These are phyloP conservation scores for Laguncularia racemosa DNA, from an alignment of 345 rosid species.

Conservation along the genomic window DNA sequence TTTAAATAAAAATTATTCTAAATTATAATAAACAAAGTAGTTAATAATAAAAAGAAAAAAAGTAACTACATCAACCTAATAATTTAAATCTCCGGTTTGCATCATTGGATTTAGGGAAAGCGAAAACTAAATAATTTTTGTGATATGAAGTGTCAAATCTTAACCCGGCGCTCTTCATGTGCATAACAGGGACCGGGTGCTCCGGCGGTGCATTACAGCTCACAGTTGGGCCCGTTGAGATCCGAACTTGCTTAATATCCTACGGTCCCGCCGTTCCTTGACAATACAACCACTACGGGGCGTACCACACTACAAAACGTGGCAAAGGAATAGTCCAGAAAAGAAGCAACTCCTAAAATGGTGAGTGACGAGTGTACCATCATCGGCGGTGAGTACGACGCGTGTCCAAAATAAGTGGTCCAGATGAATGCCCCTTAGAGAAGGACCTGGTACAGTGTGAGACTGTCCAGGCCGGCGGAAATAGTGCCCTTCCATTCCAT, in stretches of 20 bases:
- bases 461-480: background rate
- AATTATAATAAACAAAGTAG: no score
- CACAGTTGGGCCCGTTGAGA: slow-evolving; percentile 13
- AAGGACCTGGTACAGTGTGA: slow-evolving; percentile 4
- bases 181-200: background rate
- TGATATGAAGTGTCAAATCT: background rate
- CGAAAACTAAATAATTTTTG: no score
- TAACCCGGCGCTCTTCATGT: slow-evolving; percentile 10
- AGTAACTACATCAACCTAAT: no score
- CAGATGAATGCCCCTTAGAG: slow-evolving; percentile 2
- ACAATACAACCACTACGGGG: background rate
- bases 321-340: no score
- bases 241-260: slow-evolving; percentile 1
- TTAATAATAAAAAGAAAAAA: no score
- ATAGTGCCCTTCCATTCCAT: slow-evolving; percentile 7
- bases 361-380: background rate
- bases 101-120: no score
- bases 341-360: background rate
- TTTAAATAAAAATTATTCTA: no score
- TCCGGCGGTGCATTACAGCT: slow-evolving; percentile 21
- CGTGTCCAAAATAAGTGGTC: slow-evolving; percentile 18
- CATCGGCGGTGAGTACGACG: background rate
- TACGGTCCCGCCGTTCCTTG: slow-evolving; percentile 7
- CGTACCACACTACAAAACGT: background rate
- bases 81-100: no score